Conservation (phyloP, 2,329 filamentous ascomycete genomes). For the Alternaria ventricosa region DNA sequence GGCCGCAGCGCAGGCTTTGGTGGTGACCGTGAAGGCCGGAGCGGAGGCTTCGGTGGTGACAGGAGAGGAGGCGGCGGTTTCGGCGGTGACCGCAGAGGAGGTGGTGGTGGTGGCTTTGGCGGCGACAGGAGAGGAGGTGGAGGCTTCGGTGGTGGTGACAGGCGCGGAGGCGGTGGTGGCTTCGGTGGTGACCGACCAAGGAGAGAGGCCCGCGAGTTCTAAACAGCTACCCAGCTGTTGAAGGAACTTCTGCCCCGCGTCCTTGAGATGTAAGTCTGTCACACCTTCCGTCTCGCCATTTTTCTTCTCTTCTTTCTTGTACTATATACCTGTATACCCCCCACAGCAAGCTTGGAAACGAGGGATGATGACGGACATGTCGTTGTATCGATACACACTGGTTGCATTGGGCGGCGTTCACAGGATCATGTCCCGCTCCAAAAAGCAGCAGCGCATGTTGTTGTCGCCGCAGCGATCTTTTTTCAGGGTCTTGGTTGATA, state of each 20-base stretch:
- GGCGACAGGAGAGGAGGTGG: conserved; percentile 11
- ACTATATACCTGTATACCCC: conserved; percentile 24
- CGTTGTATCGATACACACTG: conserved; percentile 17
- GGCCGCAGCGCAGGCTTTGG: conserved; percentile 5
- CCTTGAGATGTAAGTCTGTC: not conserved
- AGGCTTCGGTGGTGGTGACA: conserved; percentile 13
- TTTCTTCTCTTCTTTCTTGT: conserved; percentile 11
- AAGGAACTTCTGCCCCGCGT: not conserved
- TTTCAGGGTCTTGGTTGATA: not conserved
- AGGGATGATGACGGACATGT: not conserved
- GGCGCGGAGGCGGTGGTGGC: conserved; percentile 15
- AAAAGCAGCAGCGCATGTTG: not conserved
- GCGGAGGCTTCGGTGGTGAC: conserved; percentile 4
- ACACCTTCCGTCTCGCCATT: not conserved
- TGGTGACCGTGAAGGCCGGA: conserved; percentile 3
- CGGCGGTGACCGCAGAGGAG: conserved; percentile 14
- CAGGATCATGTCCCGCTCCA: not conserved
- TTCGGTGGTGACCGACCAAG: conserved; percentile 18
- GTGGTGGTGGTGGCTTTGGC: conserved; percentile 4
- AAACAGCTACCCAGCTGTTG: not conserved
- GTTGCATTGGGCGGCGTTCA: conserved; percentile 15
- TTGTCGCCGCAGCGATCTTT: not conserved
- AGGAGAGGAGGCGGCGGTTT: conserved; percentile 18
- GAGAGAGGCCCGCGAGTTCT: conserved; percentile 19
- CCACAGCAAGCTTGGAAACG: not conserved